phyloP scores from a whole-genome alignment of 1,284 basidiomycete species.

The Irpex sp. region DNA sequence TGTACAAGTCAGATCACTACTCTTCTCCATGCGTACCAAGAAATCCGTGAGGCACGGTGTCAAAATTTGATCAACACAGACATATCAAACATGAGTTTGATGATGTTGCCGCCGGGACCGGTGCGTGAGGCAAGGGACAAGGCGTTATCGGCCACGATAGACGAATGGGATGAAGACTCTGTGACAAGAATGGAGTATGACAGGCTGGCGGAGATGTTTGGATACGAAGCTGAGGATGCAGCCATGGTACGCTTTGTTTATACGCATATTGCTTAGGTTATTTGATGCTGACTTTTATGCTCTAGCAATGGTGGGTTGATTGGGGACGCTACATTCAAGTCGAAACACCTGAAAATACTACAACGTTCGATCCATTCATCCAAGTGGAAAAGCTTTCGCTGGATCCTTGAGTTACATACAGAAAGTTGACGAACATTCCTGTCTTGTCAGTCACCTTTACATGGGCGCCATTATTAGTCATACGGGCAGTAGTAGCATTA shows the following conservation, averaged over 20 bases:
- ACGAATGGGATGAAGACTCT: slow-evolving; percentile 11
- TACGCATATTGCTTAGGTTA: not conserved
- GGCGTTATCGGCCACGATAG: slow-evolving; percentile 4
- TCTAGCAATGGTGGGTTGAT: not conserved
- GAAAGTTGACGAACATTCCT: not conserved
- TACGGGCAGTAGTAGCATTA: too few species aligned
- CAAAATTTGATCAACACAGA: slow-evolving; percentile 11
- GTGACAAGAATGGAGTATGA: slow-evolving; percentile 11
- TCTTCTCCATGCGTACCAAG: slow-evolving; percentile 22
- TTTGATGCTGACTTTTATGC: not conserved
- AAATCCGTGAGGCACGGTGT: slow-evolving; percentile 18
- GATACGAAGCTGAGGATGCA: slow-evolving; percentile 15
- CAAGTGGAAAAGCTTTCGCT: not conserved
- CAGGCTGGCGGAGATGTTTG: slow-evolving; percentile 13
- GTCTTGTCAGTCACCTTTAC: too few species aligned
- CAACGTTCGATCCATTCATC: not conserved
- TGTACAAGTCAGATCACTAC: slow-evolving; percentile 14
- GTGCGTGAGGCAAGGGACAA: slow-evolving; percentile 5
- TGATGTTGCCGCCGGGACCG: slow-evolving; percentile 10
- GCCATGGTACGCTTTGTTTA: slow-evolving; percentile 5
- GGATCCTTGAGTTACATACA: not conserved
- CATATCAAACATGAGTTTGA: slow-evolving; percentile 6
- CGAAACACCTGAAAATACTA: not conserved
- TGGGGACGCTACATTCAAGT: not conserved
- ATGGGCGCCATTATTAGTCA: too few species aligned